These are phyloP conservation scores for Bruguiera parviflora DNA, from an alignment of 345 rosid species.

Conservation along the genomic window DNA sequence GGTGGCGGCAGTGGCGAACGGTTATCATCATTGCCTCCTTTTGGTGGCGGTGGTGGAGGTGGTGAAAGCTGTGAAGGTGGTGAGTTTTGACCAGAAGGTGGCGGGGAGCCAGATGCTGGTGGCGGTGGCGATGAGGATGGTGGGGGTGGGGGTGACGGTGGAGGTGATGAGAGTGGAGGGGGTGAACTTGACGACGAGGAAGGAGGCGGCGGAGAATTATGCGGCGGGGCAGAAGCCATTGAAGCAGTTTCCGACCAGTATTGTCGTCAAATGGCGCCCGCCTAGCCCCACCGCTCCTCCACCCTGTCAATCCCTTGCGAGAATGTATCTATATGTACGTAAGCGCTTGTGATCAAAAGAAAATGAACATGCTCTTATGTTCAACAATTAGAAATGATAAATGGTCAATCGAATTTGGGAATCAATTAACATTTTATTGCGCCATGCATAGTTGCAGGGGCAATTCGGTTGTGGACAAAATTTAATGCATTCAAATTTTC, in stretches of 20 bases:
- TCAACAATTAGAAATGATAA: neutral
- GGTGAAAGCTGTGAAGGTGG: slow-evolving; percentile 5
- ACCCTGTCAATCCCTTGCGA: slow-evolving; percentile 11
- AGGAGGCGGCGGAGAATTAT: slow-evolving; percentile 18
- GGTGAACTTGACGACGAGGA: slow-evolving; percentile 13
- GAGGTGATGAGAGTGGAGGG: slow-evolving; percentile 19
- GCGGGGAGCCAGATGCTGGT: slow-evolving; percentile 24
- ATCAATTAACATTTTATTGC: too few species aligned
- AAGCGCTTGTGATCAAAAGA: neutral
- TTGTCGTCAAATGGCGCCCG: slow-evolving; percentile 2
- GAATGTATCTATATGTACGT: neutral
- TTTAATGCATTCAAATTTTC: too few species aligned
- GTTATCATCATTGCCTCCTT: neutral
- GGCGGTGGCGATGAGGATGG: slow-evolving; percentile 24
- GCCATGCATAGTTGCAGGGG: too few species aligned
- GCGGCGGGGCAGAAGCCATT: slow-evolving; percentile 22
- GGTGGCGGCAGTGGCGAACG: slow-evolving; percentile 21
- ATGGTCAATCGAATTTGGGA: neutral
- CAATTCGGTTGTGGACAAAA: too few species aligned
- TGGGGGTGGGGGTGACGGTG: slow-evolving; percentile 15
- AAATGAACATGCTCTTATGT: neutral
- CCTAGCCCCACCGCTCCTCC: slow-evolving; percentile 28
- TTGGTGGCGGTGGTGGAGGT: neutral
- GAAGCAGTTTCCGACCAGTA: slow-evolving; percentile 13
- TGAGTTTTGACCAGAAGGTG: neutral